Base-by-base conservation (phyloP, 805 yeast genomes). In the Metschnikowia hibisci region DNA sequence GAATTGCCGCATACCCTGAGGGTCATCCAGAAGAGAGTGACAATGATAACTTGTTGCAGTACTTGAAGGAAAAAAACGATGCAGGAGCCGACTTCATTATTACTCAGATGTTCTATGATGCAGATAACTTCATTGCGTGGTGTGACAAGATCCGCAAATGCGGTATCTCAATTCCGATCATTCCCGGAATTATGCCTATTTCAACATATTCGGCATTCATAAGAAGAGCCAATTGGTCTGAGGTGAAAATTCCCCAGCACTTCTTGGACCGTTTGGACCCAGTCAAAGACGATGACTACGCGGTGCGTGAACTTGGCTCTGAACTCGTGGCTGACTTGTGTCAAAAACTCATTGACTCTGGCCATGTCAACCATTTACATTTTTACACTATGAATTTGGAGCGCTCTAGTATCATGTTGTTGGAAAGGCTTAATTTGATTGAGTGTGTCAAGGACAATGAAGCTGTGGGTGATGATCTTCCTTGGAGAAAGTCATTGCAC, bases 181-280 rank as follows among this genome's bases (percentile, higher is more conserved):
- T 93, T 46, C 99, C 99, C 1, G 99, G 99, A 11, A 89, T 93
- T 64, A 93, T 93, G 99, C 99, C 99, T 16, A 90, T 93, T 45
- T 82, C 95, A n/a, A 87, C 96, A 3, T 90, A 91, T 66, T 85
- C 95, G 20, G 81, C 96, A 3, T 93, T 93, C 62, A 64, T 89
- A 50, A 83, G 99, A 70, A 80, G 99, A 62, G 96, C 96, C 14
- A 81, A 81, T 42, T 93, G 99, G 99, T 88, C 95, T 46, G 84
- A 86, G 57, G 82, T 93, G 54, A 65, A 76, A 32, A 75, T 93
- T 46, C 99, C 99, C 3, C 74, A 76, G 47, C 73, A 77, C 38
- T 89, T 90, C 63, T 64, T 80, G 52, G 80, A 78, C 20, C 76
- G 67, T 34, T 73, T 93, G 55, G 89, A 84, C 39, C 88, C 91